Conservation (phyloP, 2,329 filamentous ascomycete genomes). For the Orbilia javanica region DNA sequence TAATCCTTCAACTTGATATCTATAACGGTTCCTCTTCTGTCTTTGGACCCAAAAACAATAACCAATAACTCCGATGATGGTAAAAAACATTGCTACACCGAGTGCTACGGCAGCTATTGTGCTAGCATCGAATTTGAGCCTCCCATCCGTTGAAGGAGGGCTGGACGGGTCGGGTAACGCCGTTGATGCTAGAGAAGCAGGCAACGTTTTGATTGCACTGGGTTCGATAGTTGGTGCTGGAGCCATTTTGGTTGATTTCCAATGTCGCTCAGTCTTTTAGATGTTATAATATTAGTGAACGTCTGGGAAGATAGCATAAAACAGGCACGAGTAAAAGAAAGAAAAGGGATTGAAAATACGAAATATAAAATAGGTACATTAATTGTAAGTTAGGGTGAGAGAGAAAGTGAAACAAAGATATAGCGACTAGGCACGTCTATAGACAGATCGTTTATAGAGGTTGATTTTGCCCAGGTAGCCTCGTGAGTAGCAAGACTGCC, state of each 20-base stretch:
- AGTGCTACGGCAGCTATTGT: slow-evolving; percentile 47
- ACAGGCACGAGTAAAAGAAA: too few species aligned
- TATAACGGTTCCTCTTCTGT: slow-evolving; percentile 2
- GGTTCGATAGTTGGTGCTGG: slow-evolving; percentile 11
- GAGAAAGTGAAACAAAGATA: too few species aligned
- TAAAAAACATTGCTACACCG: slow-evolving; percentile 41
- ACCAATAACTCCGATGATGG: slow-evolving; percentile 17
- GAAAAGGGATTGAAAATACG: too few species aligned
- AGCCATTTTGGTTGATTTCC: slow-evolving; percentile 28
- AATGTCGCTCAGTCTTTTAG: background rate
- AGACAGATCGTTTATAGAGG: too few species aligned
- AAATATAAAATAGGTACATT: too few species aligned
- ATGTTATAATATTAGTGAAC: background rate
- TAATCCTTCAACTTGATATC: background rate
- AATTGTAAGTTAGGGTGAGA: too few species aligned
- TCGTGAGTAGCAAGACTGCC: too few species aligned
- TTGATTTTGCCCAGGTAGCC: too few species aligned
- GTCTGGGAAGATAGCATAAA: too few species aligned
- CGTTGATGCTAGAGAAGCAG: slow-evolving; percentile 20
- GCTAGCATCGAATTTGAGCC: slow-evolving; percentile 25
- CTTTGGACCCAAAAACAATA: slow-evolving; percentile 35
- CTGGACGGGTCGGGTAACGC: background rate
- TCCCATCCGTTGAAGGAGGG: background rate
- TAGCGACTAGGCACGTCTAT: too few species aligned
- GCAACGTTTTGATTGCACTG: slow-evolving; percentile 9